Base-by-base conservation (phyloP, 345 rosid genomes). In the Rhodomyrtus tomentosa region DNA sequence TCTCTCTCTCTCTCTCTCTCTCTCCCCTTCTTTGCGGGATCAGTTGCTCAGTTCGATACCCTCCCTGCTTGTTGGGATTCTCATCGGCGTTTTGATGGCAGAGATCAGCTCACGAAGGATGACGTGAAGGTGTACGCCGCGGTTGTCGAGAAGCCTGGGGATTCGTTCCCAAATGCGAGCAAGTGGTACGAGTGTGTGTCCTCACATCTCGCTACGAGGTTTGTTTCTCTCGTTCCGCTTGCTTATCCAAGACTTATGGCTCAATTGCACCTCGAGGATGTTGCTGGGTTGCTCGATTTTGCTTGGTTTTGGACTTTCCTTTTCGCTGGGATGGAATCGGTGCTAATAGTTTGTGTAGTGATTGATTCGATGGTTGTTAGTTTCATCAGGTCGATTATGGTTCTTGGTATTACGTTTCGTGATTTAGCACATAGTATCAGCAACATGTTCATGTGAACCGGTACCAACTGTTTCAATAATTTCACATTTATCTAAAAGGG, bases 51-150 rank as follows among this genome's bases (percentile, higher is more conserved):
- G 18, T 32, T 50, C 10, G 5, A 22, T 1, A 3, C 45, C 51
- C 29, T 0, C 12, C 38, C 50, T 27, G 42, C 25, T 16, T 27
- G 14, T 50, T 16, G 82, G 82, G 32, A 15, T 51, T 10, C 4
- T 81, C 7, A 81, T 2, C 48, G 83, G 21, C 10, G 24, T 58
- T 4, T n/a, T 13, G 24, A n/a, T 80, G 32, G 40, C 87, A 96
- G 97, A 38, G 87, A 86, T 87, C 87, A 87, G 58, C 72, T 94
- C 24, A 88, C 96, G 7, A 92, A 90, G 84, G 98, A 93, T 86
- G 98, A 96, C 82, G 87, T 95, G 6, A 96, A 91, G 92, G 98
- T 95, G 12, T 96, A 91, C 90, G 98, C 93, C 7, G 95, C 95
- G 68, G 92, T 95, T 86, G 51, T 51, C 54, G 88, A 50, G 90